A percentile compares a stretch with the other conserved stretches of the same genome.
Conservation (phyloP, 78 protist genomes). For the Dictyostelium capitatum region DNA sequence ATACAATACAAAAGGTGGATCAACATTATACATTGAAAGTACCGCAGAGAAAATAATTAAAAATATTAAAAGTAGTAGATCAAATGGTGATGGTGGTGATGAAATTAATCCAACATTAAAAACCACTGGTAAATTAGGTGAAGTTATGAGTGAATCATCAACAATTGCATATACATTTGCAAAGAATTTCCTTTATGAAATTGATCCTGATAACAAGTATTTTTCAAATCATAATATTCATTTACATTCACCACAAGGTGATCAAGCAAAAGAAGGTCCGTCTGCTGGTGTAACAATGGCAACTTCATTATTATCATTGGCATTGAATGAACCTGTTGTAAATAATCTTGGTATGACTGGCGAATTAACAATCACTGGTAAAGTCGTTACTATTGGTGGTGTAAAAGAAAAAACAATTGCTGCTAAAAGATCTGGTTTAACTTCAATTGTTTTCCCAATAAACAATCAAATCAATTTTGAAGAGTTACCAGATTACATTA, state of each 20-base stretch:
- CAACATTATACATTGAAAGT: slow-evolving; percentile 77
- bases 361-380: slow-evolving; percentile 88
- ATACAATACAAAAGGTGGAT: slow-evolving; percentile 63
- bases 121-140: slow-evolving; percentile 83
- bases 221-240: slow-evolving; percentile 79
- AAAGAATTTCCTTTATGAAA: slow-evolving; percentile 34
- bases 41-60: slow-evolving; percentile 22
- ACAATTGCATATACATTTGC: slow-evolving; percentile 90
- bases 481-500: slow-evolving; percentile 86
- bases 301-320: slow-evolving; percentile 93
- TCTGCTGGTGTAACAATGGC: slow-evolving; percentile 94
- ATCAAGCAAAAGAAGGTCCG: slow-evolving; percentile 96
- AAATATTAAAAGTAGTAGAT: not conserved
- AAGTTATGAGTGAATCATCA: slow-evolving; percentile 95
- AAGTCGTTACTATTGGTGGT: slow-evolving; percentile 95
- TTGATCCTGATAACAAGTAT: slow-evolving; percentile 51
- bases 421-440: slow-evolving; percentile 85
- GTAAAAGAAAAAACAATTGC: slow-evolving; percentile 96
- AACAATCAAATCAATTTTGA: slow-evolving; percentile 81
- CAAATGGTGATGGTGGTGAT: not conserved
- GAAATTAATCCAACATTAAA: slow-evolving; percentile 5
- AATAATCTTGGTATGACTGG: slow-evolving; percentile 95
- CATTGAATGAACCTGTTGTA: slow-evolving; percentile 82
- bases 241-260: slow-evolving; percentile 96
- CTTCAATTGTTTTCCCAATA: slow-evolving; percentile 44